Evolutionary conservation across 2,329 filamentous ascomycete species (phyloP).

Genomic region (Aspergillus intermedius): DNA sequence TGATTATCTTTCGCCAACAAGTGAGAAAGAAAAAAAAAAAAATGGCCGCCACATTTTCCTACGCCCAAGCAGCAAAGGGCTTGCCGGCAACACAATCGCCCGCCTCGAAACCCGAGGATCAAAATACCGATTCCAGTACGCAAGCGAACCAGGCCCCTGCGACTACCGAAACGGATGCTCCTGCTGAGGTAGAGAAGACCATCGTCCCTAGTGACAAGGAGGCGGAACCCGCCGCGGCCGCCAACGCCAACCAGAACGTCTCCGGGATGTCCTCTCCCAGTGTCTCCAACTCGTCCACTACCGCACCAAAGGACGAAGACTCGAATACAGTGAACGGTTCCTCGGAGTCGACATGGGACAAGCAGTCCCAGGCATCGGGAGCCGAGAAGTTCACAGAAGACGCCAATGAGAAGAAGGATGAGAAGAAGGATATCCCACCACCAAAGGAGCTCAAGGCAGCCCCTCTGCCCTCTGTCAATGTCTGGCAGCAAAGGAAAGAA

Average conservation of each 20-base stretch:
- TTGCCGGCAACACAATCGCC: slow-evolving; percentile 47
- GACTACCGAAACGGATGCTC: slow-evolving; percentile 43
- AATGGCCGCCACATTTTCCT: slow-evolving; percentile 66
- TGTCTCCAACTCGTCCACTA: slow-evolving; percentile 47
- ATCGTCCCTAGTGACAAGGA: slow-evolving; percentile 25
- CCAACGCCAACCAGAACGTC: slow-evolving; percentile 24
- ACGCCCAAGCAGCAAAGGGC: slow-evolving; percentile 91
- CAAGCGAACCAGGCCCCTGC: slow-evolving; percentile 25
- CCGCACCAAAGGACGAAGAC: slow-evolving; percentile 54
- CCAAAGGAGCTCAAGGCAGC: slow-evolving; percentile 67
- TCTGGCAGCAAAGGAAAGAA: slow-evolving; percentile 76
- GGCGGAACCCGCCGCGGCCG: slow-evolving; percentile 25
- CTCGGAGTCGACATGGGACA: slow-evolving; percentile 62
- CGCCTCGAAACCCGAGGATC: slow-evolving; percentile 28
- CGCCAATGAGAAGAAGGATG: slow-evolving; percentile 49
- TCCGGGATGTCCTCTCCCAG: slow-evolving; percentile 49
- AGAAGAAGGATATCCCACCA: slow-evolving; percentile 54
- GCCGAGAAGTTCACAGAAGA: slow-evolving; percentile 50
- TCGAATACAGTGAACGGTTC: slow-evolving; percentile 57
- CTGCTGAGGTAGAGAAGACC: slow-evolving; percentile 34
- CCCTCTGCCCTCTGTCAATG: slow-evolving; percentile 73
- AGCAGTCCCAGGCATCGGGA: slow-evolving; percentile 56
- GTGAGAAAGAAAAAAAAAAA: slow-evolving; percentile 18
- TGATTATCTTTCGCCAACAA: slow-evolving; percentile 7
- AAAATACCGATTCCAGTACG: slow-evolving; percentile 20